These are phyloP conservation scores for Fraxinus pennsylvanica DNA, from an alignment of 257 asterid genomes.

Conservation along the genomic window DNA sequence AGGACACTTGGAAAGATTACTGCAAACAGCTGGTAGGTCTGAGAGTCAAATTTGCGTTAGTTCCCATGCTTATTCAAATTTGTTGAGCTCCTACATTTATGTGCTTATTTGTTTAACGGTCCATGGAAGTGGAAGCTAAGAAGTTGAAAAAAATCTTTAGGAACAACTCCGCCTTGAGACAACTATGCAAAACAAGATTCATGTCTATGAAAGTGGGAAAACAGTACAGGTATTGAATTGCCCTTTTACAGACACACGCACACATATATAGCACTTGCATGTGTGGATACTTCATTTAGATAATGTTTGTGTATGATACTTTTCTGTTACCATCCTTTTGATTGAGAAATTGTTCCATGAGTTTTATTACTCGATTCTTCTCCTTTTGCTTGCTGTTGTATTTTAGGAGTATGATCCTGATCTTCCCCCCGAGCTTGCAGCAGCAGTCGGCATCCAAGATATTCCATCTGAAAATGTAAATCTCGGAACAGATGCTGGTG, in stretches of 20 bases:
- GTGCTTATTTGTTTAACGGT: constrained; percentile 1
- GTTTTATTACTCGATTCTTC: constrained; percentile 2
- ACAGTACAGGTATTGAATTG: constrained; percentile 62
- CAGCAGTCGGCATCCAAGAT: constrained; percentile 78
- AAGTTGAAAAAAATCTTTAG: constrained; percentile 42
- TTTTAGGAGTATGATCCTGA: constrained; percentile 92
- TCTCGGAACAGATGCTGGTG: constrained; percentile 57
- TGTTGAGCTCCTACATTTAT: background rate
- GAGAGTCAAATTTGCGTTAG: background rate
- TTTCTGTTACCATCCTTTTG: background rate
- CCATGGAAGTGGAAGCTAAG: constrained; percentile 28
- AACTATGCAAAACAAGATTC: constrained; percentile 92
- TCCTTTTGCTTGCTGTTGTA: constrained; percentile 25
- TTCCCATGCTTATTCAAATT: background rate
- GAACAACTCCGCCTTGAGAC: constrained; percentile 92
- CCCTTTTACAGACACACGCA: no score
- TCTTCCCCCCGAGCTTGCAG: constrained; percentile 99
- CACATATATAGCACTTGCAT: no score
- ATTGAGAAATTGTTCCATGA: background rate
- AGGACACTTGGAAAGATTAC: constrained; percentile 95
- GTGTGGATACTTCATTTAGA: constrained; percentile 1
- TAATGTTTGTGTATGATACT: constrained; percentile 2
- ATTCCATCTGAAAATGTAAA: constrained; percentile 53
- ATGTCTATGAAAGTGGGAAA: constrained; percentile 93
- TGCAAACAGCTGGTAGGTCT: constrained; percentile 89